Base-by-base conservation (phyloP, 768 basidiomycete genomes). In the Xerocomellus chrysenteron region DNA sequence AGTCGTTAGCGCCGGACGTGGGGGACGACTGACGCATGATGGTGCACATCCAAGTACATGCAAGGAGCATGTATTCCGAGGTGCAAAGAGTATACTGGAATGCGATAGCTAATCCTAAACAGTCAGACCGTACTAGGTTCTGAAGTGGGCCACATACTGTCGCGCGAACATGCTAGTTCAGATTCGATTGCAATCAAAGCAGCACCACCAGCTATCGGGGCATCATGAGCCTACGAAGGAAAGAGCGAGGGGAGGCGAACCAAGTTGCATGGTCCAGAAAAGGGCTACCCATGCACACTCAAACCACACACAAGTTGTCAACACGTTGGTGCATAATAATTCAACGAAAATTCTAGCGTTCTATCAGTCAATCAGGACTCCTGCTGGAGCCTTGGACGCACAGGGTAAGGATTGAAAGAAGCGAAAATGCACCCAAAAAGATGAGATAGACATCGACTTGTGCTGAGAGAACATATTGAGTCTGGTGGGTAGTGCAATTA, bases 301-400 rank as follows among this genome's bases (percentile, higher is more conserved):
- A 59, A 90, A 86, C 85, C 86, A 88, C 16, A 90, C 82, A n/a
- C 77, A 79, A 24, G 80, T 79, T 21, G 83, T 77, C 43, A 86
- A 66, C 8, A 81, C 70, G 67, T 80, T 73, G 57, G 73, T 76
- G 19, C 78, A 76, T 24, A 80, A 63, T 36, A 89, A 68, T 68
- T 90, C 87, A 39, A 82, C 67, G 58, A 86, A 85, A 44, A 81
- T 78, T 65, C 81, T 83, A 47, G 19, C 19, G 52, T n/a, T 48
- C 17, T 40, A 26, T 61, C 45, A 54, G 52, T 52, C 32, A 51
- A 52, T 6, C n/a, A 17, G 13, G 9, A 42, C 17, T 5, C 17
- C 10, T 11, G 33, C 13, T 16, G 32, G n/a, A 2, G 10, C 47
- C 5, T 33, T 42, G 37, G 52, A 74, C 84, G 53, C 53, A 87